Conservation (phyloP, 2,329 filamentous ascomycete species). For the Moelleriella libera region DNA sequence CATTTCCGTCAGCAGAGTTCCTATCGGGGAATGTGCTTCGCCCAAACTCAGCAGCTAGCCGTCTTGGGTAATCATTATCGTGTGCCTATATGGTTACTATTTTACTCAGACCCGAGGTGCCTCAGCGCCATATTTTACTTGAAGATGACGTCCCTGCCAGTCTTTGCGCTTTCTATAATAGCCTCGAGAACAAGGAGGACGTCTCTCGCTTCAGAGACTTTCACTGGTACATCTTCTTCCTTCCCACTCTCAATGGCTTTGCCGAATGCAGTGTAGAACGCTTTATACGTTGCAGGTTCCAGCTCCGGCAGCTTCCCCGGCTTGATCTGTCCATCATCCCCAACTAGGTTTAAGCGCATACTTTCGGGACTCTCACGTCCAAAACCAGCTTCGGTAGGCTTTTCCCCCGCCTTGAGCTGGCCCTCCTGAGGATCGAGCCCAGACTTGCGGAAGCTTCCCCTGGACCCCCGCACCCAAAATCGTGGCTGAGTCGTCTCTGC, state of each 20-base stretch:
- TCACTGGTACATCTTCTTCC: slow-evolving; percentile 37
- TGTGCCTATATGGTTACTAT: no score
- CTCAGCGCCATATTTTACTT: slow-evolving; percentile 6
- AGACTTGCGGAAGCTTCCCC: slow-evolving; percentile 61
- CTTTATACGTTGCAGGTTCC: slow-evolving; percentile 51
- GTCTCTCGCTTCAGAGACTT: slow-evolving; percentile 35
- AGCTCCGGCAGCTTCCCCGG: slow-evolving; percentile 39
- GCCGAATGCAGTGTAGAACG: slow-evolving; percentile 47
- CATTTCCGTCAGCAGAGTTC: no score
- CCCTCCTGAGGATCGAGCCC: slow-evolving; percentile 63
- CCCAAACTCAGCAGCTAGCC: no score
- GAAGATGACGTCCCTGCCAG: slow-evolving; percentile 27
- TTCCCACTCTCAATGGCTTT: slow-evolving; percentile 31
- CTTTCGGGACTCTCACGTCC: slow-evolving; percentile 48
- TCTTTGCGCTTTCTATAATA: slow-evolving; percentile 32
- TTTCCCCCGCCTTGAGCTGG: slow-evolving; percentile 51
- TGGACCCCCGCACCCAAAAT: slow-evolving; percentile 64
- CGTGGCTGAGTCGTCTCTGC: slow-evolving; percentile 55
- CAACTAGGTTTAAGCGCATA: slow-evolving; percentile 43
- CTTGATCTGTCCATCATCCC: slow-evolving; percentile 33
- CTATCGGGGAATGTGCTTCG: no score
- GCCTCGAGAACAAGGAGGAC: slow-evolving; percentile 40
- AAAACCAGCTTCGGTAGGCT: slow-evolving; percentile 47
- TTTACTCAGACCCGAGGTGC: not conserved
- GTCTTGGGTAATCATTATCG: no score